A percentile compares a stretch with the other conserved stretches of the same genome.
Evolutionary conservation across 2,329 filamentous ascomycete genomes (phyloP).

Genomic region (Tolypocladium amazonense): DNA sequence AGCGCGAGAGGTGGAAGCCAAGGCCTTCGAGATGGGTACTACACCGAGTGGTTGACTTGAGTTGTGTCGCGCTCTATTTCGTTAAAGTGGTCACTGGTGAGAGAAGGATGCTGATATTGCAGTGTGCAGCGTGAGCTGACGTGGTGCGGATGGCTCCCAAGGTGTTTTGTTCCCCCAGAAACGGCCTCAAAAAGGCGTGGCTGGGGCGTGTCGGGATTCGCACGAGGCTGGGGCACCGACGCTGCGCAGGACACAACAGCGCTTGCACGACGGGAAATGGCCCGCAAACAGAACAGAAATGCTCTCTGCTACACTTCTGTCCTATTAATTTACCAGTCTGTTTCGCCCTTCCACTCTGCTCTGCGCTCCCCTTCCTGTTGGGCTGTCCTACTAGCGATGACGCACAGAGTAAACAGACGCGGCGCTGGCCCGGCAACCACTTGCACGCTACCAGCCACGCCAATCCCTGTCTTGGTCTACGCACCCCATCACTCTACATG

Average conservation of each 20-base stretch:
- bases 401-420: conserved; percentile 20
- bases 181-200: conserved; percentile 14
- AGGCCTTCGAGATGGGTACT: not conserved
- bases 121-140: not conserved
- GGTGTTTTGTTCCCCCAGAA: conserved; percentile 16
- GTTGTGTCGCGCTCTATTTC: not conserved
- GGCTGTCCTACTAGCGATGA: conserved; percentile 10
- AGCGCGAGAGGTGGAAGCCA: conserved; percentile 4
- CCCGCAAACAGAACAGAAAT: not conserved
- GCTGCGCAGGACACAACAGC: not conserved
- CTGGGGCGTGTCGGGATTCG: conserved; percentile 9
- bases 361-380: not conserved
- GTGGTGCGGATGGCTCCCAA: not conserved
- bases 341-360: not conserved
- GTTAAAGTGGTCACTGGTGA: not conserved
- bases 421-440: conserved; percentile 8
- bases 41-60: not conserved
- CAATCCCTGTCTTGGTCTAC: not conserved
- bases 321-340: too few species aligned
- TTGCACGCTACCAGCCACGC: conserved; percentile 1
- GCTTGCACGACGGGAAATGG: not conserved
- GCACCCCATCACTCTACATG: not conserved
- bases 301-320: too few species aligned
- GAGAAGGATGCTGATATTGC: too few species aligned
- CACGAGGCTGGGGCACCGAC: conserved; percentile 1